Conservation (phyloP, 129 eudicot genomes). For the Escallonia rubra region DNA sequence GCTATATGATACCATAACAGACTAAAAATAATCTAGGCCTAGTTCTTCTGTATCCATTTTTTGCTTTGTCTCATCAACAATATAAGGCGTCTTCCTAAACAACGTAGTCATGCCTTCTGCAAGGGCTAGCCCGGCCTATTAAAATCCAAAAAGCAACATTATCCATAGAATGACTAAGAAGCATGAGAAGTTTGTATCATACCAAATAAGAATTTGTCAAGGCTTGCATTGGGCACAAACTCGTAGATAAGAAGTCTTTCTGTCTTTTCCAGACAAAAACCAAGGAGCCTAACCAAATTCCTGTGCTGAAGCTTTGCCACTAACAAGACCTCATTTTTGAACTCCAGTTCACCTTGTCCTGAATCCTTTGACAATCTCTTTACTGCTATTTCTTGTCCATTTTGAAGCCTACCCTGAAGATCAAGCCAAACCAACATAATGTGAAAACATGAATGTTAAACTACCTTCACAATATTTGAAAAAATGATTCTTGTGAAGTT, state of each 20-base stretch:
- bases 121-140: too few species aligned
- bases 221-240: conserved; percentile 21
- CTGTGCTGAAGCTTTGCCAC: conserved; percentile 27
- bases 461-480: too few species aligned
- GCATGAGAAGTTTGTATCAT: not conserved
- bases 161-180: too few species aligned
- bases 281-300: conserved; percentile 33
- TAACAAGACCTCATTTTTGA: conserved; percentile 31
- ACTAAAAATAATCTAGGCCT: too few species aligned
- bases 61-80: too few species aligned
- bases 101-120: too few species aligned
- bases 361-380: conserved; percentile 20
- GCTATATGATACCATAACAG: too few species aligned
- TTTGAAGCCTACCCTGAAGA: conserved; percentile 23
- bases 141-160: too few species aligned
- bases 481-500: too few species aligned
- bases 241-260: conserved; percentile 23
- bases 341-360: conserved; percentile 24
- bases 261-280: conserved; percentile 21
- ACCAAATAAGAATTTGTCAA: conserved; percentile 33
- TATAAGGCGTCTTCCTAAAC: too few species aligned
- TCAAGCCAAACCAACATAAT: not conserved
- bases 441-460: not conserved
- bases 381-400: conserved; percentile 27
- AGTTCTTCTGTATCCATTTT: too few species aligned